Conservation (phyloP, 2,329 filamentous ascomycete species). For the Monilinia fructigena region DNA sequence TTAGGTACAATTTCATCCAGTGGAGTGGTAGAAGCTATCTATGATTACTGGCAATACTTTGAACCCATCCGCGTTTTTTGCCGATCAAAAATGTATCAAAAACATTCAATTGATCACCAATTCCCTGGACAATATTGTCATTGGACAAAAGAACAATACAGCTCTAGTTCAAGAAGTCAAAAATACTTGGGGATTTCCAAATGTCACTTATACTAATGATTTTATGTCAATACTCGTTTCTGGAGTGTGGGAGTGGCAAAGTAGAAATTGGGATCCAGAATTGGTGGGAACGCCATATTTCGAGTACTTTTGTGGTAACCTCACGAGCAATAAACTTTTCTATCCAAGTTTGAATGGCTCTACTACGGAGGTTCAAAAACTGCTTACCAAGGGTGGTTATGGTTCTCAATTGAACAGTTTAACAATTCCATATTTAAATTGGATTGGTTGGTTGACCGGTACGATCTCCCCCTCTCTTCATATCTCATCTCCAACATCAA, state of each 20-base stretch:
- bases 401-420: slow-evolving; percentile 43
- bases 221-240: slow-evolving; percentile 49
- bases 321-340: slow-evolving; percentile 48
- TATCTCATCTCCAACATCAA: background rate
- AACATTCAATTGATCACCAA: slow-evolving; percentile 61
- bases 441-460: slow-evolving; percentile 51
- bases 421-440: slow-evolving; percentile 55
- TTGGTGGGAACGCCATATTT: slow-evolving; percentile 48
- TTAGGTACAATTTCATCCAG: slow-evolving; percentile 70
- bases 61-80: slow-evolving; percentile 57
- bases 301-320: slow-evolving; percentile 54
- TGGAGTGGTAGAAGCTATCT: slow-evolving; percentile 74
- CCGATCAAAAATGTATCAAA: slow-evolving; percentile 60
- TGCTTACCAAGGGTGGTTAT: slow-evolving; percentile 52
- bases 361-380: slow-evolving; percentile 58
- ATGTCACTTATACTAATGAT: slow-evolving; percentile 47
- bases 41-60: slow-evolving; percentile 70
- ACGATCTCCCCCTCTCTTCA: background rate
- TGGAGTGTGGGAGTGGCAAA: slow-evolving; percentile 53
- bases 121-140: slow-evolving; percentile 58
- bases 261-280: slow-evolving; percentile 58
- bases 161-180: slow-evolving; percentile 48
- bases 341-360: slow-evolving; percentile 65
- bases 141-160: slow-evolving; percentile 47
- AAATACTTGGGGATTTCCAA: slow-evolving; percentile 50